phyloP scores from a whole-genome alignment of 2,329 filamentous ascomycete genomes.

The Calonectria hongkongensis region DNA sequence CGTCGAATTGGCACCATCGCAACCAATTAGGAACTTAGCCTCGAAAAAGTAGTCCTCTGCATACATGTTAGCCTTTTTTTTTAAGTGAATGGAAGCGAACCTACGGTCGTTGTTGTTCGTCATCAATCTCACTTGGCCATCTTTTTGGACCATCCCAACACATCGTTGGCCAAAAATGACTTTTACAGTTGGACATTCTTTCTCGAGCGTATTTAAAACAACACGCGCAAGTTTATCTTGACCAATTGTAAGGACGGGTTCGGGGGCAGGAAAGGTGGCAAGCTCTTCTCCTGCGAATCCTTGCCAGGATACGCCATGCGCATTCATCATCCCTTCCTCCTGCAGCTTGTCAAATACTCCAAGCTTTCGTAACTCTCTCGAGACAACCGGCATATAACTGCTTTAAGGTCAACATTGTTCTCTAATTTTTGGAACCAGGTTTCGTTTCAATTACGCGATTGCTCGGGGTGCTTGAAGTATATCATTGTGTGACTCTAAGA shows the following conservation, averaged over 20 bases:
- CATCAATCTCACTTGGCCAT: background rate
- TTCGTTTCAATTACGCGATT: background rate
- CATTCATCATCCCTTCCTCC: background rate
- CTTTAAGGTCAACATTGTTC: background rate
- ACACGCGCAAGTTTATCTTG: background rate
- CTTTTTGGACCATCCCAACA: background rate
- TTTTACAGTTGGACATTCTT: background rate
- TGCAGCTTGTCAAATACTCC: constrained; percentile 4
- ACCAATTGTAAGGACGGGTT: background rate
- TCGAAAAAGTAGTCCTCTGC: background rate
- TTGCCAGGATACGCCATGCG: background rate
- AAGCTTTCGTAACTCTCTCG: background rate
- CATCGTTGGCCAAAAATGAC: constrained; percentile 5
- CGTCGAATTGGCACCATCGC: background rate
- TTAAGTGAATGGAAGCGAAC: no score
- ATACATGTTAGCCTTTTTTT: no score
- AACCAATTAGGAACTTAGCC: background rate
- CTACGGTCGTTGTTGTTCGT: background rate
- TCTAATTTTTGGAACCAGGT: no score
- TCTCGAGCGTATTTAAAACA: background rate
- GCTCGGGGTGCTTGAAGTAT: constrained; percentile 6
- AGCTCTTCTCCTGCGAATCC: background rate
- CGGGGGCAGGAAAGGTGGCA: background rate
- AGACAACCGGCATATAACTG: background rate
- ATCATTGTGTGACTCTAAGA: background rate